These are phyloP conservation scores for Ascocoryne sarcoides DNA, from an alignment of 2,329 filamentous ascomycete genomes.

Conservation along the genomic window DNA sequence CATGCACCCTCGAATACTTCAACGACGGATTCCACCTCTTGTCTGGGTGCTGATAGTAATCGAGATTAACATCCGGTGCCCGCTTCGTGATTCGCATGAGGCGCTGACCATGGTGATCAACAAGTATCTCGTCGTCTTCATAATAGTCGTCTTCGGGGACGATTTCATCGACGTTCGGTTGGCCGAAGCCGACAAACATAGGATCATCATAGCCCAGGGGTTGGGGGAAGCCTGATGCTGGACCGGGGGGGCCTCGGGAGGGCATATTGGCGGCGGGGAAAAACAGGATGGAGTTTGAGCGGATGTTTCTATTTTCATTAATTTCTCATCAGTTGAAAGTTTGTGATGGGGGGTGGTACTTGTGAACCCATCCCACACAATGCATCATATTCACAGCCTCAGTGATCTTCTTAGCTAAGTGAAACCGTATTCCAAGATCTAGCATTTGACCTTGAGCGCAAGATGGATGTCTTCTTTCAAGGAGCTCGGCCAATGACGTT, in stretches of 20 bases:
- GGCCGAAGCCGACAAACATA: constrained; percentile 33
- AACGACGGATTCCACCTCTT: constrained; percentile 16
- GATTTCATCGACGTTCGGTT: constrained; percentile 29
- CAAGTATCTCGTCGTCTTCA: constrained; percentile 26
- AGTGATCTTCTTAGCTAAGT: constrained; percentile 35
- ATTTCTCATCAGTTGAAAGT: background rate
- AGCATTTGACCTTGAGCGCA: constrained; percentile 21
- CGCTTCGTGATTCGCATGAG: constrained; percentile 31
- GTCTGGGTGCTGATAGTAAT: constrained; percentile 24
- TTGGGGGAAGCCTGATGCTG: constrained; percentile 27
- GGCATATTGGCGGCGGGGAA: constrained; percentile 33
- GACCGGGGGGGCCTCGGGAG: constrained; percentile 26
- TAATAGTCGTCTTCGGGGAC: constrained; percentile 3
- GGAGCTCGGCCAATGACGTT: constrained; percentile 15
- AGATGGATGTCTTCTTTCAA: constrained; percentile 18
- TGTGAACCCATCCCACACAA: constrained; percentile 44
- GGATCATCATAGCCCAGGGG: constrained; percentile 23
- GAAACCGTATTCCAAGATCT: constrained; percentile 36
- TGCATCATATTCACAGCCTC: constrained; percentile 41
- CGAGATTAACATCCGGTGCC: constrained; percentile 25
- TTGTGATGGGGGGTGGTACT: constrained; percentile 25
- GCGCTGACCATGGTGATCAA: constrained; percentile 9
- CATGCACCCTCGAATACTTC: constrained; percentile 31
- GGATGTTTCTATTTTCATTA: constrained; percentile 18
- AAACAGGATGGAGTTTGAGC: constrained; percentile 34